Evolutionary conservation across 148 eudicot genomes (phyloP).

Genomic region (Nepenthes mirabilis): DNA sequence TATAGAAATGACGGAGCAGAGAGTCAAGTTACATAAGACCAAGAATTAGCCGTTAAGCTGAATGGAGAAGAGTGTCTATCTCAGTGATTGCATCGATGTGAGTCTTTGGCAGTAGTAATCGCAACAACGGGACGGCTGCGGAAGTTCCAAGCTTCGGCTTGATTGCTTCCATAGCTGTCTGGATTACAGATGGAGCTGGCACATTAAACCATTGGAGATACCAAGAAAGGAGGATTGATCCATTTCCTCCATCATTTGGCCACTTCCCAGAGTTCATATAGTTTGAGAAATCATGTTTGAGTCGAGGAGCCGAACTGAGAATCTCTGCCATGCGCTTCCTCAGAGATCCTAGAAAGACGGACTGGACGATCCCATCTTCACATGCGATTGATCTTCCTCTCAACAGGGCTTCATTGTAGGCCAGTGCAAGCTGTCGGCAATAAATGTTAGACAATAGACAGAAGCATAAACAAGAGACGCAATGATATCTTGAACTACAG

Average conservation of each 20-base stretch:
- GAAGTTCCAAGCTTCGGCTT: slow-evolving; percentile 19
- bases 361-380: slow-evolving; percentile 63
- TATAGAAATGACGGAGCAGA: too few relatives aligned
- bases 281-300: slow-evolving; percentile 23
- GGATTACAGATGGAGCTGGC: slow-evolving; percentile 48
- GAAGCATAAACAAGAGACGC: neutral
- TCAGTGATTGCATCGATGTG: slow-evolving; percentile 39
- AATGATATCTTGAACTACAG: neutral
- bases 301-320: slow-evolving; percentile 16
- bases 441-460: neutral
- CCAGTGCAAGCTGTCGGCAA: slow-evolving; percentile 61
- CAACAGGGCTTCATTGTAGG: slow-evolving; percentile 69
- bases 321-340: slow-evolving; percentile 69
- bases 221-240: slow-evolving; percentile 60
- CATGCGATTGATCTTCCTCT: slow-evolving; percentile 37
- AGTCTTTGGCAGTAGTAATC: slow-evolving; percentile 55
- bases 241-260: slow-evolving; percentile 38
- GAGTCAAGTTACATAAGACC: neutral
- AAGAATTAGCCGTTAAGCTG: neutral
- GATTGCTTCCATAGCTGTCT: slow-evolving; percentile 30
- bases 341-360: slow-evolving; percentile 64
- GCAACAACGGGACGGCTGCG: slow-evolving; percentile 46
- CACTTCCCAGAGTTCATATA: slow-evolving; percentile 53
- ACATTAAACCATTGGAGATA: slow-evolving; percentile 77
- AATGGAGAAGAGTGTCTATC: slow-evolving; percentile 20